Evolutionary conservation across 1,284 basidiomycete species (phyloP), one percentile per base, ranked within the genome.

Genomic region (Golubevia sp.): DNA sequence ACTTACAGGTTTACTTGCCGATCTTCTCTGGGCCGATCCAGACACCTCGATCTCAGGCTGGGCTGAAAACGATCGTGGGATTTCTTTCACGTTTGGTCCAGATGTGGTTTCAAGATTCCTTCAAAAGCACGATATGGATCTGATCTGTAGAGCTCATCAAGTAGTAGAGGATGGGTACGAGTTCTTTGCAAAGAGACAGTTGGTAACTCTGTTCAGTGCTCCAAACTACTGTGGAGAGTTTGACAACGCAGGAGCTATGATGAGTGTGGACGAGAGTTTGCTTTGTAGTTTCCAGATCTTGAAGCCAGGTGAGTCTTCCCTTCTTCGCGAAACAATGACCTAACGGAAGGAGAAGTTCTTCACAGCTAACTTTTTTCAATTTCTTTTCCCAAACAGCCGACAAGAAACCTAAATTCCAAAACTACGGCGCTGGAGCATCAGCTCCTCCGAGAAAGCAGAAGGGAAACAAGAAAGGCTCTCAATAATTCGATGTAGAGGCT

Each of bases 21-120:
- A 52, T 52, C 50, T 52, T 23, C 50, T 52, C 21, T 52, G 50
- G 50, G 21, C 50, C 5, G 50, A 52, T 27, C 50, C 50, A 23
- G 50, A 52, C 50, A 52, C 21, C 11, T 7, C 21, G 11, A 52
- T 52, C 13, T 52, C 50, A 52, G 50, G 50, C 13, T 52, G 50
- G 50, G 21, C 50, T 5, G 50, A 52, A 26, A 52, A 52, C 13
- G 50, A 52, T 27, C 50, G 50, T 27, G 50, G 50, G 11, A 26
- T 52, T 11, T 52, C 50, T 23, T 52, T 52, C 50, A 52, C 50
- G 6, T 52, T 52, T 52, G 50, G 50, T 52, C 50, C 50, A 13
- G 50, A 52, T 2, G 50, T 52, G 21, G 50, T 52, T 23, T 23
- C 50, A 6, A 23, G 50, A 23, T 52, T 52, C 1, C 13, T 52